phyloP scores from a whole-genome alignment of 2,329 filamentous ascomycete genomes.

The Neoarthrinium moseri region DNA sequence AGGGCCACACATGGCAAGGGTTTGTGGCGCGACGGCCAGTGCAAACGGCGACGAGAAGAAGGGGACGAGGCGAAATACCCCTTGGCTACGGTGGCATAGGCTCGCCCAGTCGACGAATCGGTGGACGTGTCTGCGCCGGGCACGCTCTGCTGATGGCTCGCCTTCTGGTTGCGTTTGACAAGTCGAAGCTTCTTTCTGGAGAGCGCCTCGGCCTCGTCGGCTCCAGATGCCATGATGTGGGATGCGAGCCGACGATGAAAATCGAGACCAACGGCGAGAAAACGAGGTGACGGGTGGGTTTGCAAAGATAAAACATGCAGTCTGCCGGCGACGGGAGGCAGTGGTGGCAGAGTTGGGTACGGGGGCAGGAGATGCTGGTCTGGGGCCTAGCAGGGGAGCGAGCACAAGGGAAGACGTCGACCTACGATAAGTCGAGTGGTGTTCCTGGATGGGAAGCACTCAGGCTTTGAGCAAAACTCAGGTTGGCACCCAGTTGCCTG shows the following conservation, averaged over 20 bases:
- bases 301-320: too few relatives aligned
- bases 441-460: conserved; percentile 62
- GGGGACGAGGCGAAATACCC: conserved; percentile 18
- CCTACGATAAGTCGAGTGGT: conserved; percentile 64
- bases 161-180: neutral
- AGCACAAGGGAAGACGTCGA: conserved; percentile 29
- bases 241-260: too few relatives aligned
- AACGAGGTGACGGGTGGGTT: too few relatives aligned
- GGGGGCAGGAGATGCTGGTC: too few relatives aligned
- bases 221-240: too few relatives aligned
- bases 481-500: conserved; percentile 56
- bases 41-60: neutral
- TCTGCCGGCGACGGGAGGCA: too few relatives aligned
- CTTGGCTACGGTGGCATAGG: conserved; percentile 22
- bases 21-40: neutral
- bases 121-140: neutral
- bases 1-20: too few relatives aligned
- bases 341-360: too few relatives aligned
- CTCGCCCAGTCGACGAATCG: conserved; percentile 11
- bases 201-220: too few relatives aligned
- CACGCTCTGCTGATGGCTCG: neutral
- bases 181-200: conserved; percentile 3
- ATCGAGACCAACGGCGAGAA: too few relatives aligned
- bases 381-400: too few relatives aligned
- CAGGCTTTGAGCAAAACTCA: conserved; percentile 67